Evolutionary conservation across 805 yeast genomes (phyloP), one percentile per base, ranked within the genome.

Genomic region (Lachancea lanzarotensis): DNA sequence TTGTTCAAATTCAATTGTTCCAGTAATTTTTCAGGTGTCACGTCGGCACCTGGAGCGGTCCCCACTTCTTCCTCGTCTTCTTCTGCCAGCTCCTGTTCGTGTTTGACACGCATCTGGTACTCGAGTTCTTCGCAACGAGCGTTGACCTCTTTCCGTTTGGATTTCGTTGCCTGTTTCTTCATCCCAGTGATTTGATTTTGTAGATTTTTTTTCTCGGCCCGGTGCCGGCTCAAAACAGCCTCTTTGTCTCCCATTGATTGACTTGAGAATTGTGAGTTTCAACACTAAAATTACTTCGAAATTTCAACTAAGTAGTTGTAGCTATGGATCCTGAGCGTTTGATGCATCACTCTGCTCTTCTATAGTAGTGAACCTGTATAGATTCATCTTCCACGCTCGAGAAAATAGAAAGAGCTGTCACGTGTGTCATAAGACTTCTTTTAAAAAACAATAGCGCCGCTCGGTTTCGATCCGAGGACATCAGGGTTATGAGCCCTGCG

Each of bases 401-500:
- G 25, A 22, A 22, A 22, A 4, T 22, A 22, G 25, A 22, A 22
- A 22, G 25, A 22, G 25, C 5, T 11, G 31, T 29, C 31, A 29
- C 31, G 15, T 29, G 31, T 29, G 13, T 7, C 7, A 11, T 11
- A 7, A 29, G 11, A 29, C 15, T 11, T n/a, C 11, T 17, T 13
- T 19, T 7, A 26, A 25, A 26, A 41, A 41, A 41, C 26, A 41
- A 35, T 34, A 84, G 93, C 93, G 87, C 84, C 84, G 87, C 87
- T 77, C 71, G 86, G 93, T 84, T 83, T 84, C 93, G 93, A 84
- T 84, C 95, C 89, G 72, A 78, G 89, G 95, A 83, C 91, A 82
- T 84, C 91, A 84, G 93, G 91, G 95, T 84, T 84, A 84, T 84
- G 95, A 84, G 95, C 95, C 93, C 93, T 82, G 91, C 91, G 91